Evolutionary conservation across 148 eudicot genomes (phyloP).

Genomic region (Chenopodium suecicum): DNA sequence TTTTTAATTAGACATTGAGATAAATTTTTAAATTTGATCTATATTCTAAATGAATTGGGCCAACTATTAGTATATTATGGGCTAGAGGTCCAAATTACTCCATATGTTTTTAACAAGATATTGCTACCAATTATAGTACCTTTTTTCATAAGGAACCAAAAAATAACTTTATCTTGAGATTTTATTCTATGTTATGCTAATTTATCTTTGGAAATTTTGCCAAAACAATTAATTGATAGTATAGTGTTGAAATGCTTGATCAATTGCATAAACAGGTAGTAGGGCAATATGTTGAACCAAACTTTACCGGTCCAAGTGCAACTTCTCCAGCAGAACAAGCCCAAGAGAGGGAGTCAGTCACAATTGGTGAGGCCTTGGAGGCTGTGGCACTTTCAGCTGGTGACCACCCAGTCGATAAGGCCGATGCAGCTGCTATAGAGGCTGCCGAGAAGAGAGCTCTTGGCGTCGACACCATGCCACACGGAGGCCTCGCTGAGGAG

Average conservation of each 20-base stretch:
- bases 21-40: too few species aligned
- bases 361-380: conserved; percentile 35
- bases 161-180: too few species aligned
- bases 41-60: too few species aligned
- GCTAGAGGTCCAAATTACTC: too few species aligned
- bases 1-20: too few species aligned
- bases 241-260: not conserved
- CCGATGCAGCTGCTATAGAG: conserved; percentile 33
- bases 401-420: conserved; percentile 18
- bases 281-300: conserved; percentile 26
- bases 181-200: too few species aligned
- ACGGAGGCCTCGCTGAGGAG: conserved; percentile 11
- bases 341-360: not conserved
- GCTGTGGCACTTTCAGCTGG: conserved; percentile 27
- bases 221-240: not conserved
- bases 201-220: too few species aligned
- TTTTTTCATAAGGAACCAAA: too few species aligned
- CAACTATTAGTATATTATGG: too few species aligned
- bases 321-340: not conserved
- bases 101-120: too few species aligned
- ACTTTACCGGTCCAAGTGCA: not conserved
- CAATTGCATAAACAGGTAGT: not conserved
- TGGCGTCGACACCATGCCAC: conserved; percentile 11
- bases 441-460: conserved; percentile 32
- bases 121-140: too few species aligned